Evolutionary conservation across 192 early-diverging fungal species (phyloP), one percentile per base, ranked within the genome.

Genomic region (Umbelopsis ramanniana): DNA sequence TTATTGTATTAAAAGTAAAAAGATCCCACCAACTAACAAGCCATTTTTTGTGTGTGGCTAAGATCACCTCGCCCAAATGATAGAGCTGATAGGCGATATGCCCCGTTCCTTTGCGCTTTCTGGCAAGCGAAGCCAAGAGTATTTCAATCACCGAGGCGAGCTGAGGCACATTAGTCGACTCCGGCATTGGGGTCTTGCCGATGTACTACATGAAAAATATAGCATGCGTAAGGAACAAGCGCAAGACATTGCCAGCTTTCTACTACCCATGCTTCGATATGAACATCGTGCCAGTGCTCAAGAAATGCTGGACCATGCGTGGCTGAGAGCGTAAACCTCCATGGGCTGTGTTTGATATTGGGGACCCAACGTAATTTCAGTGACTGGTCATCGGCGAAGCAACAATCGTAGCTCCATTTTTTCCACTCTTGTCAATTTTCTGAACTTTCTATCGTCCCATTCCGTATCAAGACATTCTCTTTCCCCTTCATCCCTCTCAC

Each of bases 11-110:
- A 1, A 43, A 43, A 43, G 11, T 40, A 40, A 6, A 40, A 6
- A 40, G 3, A 40, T 43, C 6, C 40, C 11, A 43, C 11, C 1
- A 4, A 43, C 6, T 7, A 0, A 43, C 40, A 11, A 43, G 6
- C 11, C 11, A 43, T 43, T 0, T 43, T 72, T 24, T 52, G 69
- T 35, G 12, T 60, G 10, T 40, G 43, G 45, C 23, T 35, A n/a
- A 94, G 97, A 99, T 80, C 97, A 99, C 73, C 84, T 99, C 66
- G 97, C 97, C 0, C 97, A 97, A 81, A 98, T 99, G 67, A 91
- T 94, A 33, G 97, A 99, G 79, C 88, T 97, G 17, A 75, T 99
- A 26, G 97, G 95, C n/a, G 83, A 84, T 4, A 92, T 97, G 75
- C 91, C 93, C 0, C 92, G 87, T 75, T 82, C 86, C 46, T 82